Evolutionary conservation across 208 protist genomes (phyloP), one percentile per base, ranked within the genome.

Genomic region (Leishmania tropica): DNA sequence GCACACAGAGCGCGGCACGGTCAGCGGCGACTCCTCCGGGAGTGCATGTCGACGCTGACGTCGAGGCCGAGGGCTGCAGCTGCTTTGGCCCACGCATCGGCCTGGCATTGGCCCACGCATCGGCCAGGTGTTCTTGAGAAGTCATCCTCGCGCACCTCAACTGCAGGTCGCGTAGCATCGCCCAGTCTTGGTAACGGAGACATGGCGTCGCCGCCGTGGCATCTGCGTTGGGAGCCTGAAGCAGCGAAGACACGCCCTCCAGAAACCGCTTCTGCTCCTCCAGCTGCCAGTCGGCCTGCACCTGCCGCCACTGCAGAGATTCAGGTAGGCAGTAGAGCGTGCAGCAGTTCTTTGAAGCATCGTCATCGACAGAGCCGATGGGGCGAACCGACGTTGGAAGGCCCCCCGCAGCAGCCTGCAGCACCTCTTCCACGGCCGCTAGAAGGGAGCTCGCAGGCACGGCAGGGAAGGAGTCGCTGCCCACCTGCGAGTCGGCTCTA

Each of bases 121-220:
- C 51, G 45, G 74, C 31, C 74, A 78, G 40, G 24, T 56, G 37
- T 24, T 64, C 54, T 45, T 65, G 47, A 67, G 74, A 42, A 17
- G 35, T 51, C 17, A 2, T 53, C 28, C 40, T 19, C 1, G 17
- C 11, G 13, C 60, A 40, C 75, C 28, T 58, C 17, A 3, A 24
- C 37, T 71, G 75, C n/a, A 81, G 65, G 0, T 60, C 70, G 31
- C 78, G 62, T 54, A 81, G 48, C 62, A 75, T 24, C 31, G 64
- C 51, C 45, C 70, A 81, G 60, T 85, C 81, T 42, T 81, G 81
- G 53, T 85, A 85, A 42, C 81, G 75, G 68, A 85, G 24, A 45
- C 81, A 85, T 15, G 77, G 2, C 11, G 51, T 45, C 42, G 42
- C 56, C 7, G 21, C 54, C 17, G 71, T 10, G 3, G 54, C 24